These are phyloP conservation scores for Saccharomycopsis oosterbeekiorum DNA, from an alignment of 805 yeast genomes.

Conservation along the genomic window DNA sequence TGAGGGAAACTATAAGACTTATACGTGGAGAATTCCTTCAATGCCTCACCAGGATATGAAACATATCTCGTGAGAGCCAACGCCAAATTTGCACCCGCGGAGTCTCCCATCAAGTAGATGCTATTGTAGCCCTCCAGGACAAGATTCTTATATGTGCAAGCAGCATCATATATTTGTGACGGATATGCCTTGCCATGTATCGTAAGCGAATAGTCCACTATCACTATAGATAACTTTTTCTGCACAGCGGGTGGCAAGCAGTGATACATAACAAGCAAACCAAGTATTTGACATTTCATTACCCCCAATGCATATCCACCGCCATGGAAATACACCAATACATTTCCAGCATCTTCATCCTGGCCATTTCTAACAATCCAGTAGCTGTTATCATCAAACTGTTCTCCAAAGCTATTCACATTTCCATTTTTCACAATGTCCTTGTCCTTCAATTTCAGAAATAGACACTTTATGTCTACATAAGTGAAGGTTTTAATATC, in stretches of 20 bases:
- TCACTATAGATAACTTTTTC: background rate
- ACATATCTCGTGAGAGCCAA: background rate
- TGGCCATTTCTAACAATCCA: background rate
- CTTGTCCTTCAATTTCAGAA: background rate
- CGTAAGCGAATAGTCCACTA: background rate
- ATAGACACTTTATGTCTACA: background rate
- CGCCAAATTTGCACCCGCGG: background rate
- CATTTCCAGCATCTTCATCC: background rate
- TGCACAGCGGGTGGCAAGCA: slow-evolving; percentile 1
- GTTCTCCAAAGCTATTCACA: background rate
- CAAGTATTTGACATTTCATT: background rate
- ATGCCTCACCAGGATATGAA: background rate
- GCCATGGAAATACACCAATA: background rate
- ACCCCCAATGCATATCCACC: slow-evolving; percentile 1
- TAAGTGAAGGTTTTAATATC: background rate
- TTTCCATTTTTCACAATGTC: background rate
- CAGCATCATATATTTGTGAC: background rate
- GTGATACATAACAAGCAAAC: background rate
- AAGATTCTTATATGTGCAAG: background rate
- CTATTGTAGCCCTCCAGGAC: background rate
- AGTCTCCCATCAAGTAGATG: background rate
- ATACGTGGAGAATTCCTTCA: background rate
- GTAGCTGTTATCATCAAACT: background rate
- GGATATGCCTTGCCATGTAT: background rate
- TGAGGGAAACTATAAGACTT: background rate